Conservation (phyloP, 345 rosid species). For the Carallia brachiata region DNA sequence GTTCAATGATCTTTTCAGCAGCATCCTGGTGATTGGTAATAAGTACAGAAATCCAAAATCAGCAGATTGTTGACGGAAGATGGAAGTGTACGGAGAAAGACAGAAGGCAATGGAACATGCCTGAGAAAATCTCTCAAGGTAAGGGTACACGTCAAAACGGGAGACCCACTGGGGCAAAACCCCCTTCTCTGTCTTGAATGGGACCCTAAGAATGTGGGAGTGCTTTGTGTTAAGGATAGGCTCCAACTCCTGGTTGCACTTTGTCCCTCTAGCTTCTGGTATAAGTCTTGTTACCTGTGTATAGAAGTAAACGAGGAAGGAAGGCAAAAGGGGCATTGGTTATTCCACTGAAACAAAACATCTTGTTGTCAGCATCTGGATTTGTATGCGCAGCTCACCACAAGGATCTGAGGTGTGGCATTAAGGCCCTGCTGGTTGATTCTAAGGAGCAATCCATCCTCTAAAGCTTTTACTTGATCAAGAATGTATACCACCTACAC, state of each 20-base stretch:
- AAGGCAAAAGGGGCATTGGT: background rate
- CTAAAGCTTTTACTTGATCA: conserved; percentile 94
- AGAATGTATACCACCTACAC: conserved; percentile 89
- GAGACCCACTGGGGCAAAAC: conserved; percentile 84
- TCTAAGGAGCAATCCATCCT: conserved; percentile 68
- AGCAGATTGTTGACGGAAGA: background rate
- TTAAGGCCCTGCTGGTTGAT: conserved; percentile 70
- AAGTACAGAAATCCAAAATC: too few species aligned
- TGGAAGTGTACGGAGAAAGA: background rate
- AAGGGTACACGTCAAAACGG: conserved; percentile 87
- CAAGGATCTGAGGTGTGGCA: conserved; percentile 80
- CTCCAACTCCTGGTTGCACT: conserved; percentile 79
- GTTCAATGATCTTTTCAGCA: conserved; percentile 55
- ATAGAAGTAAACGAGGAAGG: background rate
- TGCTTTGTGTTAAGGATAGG: conserved; percentile 61
- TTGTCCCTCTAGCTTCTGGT: conserved; percentile 79
- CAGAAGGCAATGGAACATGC: conserved; percentile 25
- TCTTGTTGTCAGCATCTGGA: background rate
- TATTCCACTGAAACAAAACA: background rate
- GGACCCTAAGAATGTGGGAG: conserved; percentile 78
- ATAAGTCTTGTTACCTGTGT: conserved; percentile 65
- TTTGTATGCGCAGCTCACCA: conserved; percentile 43
- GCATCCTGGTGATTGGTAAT: conserved; percentile 44
- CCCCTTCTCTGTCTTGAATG: conserved; percentile 70
- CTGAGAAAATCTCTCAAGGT: conserved; percentile 72